Conservation (phyloP, 768 basidiomycete genomes). For the Porphyrellus cyaneotinctus region DNA sequence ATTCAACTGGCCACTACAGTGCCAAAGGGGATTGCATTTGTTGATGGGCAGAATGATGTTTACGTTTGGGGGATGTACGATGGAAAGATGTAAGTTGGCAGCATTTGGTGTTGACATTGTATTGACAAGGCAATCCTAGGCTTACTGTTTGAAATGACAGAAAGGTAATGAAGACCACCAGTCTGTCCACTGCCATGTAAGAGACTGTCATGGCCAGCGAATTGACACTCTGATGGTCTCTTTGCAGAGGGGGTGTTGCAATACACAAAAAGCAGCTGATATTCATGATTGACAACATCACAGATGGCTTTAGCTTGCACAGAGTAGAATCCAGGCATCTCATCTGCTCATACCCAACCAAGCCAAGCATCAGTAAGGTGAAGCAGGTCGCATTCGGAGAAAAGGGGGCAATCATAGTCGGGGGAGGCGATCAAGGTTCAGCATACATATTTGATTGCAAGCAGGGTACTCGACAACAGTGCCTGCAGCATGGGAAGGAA, state of each 20-base stretch:
- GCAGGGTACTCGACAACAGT: background rate
- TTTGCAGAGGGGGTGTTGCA: background rate
- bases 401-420: background rate
- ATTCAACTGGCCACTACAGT: background rate
- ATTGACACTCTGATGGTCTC: background rate
- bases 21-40: background rate
- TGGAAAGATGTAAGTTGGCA: background rate
- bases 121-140: background rate
- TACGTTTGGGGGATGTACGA: background rate
- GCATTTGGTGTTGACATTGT: background rate
- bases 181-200: background rate
- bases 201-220: background rate
- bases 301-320: background rate
- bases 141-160: background rate
- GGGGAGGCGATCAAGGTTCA: background rate
- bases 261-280: background rate
- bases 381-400: background rate
- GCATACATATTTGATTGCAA: background rate
- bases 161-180: background rate
- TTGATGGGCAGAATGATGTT: too few relatives aligned
- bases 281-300: background rate
- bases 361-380: background rate
- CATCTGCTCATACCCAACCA: background rate
- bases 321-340: background rate
- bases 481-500: background rate